Evolutionary conservation across 495 filamentous ascomycete species (phyloP).

Genomic region (Neurospora discreta): DNA sequence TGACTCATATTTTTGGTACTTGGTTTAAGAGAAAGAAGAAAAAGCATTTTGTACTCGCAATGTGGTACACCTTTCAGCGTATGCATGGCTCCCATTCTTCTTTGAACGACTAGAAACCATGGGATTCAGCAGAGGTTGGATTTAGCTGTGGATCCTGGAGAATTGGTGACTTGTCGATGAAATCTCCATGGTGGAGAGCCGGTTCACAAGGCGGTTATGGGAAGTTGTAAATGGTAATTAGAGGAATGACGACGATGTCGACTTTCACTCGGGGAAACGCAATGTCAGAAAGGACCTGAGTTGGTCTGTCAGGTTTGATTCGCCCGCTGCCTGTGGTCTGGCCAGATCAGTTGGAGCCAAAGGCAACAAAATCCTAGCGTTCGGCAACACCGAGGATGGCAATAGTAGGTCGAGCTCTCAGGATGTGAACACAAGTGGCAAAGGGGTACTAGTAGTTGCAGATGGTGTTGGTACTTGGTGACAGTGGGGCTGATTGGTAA

Average conservation of each 20-base stretch:
- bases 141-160: not conserved
- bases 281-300: too few species aligned
- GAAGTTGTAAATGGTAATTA: not conserved
- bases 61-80: not conserved
- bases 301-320: too few species aligned
- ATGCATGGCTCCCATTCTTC: not conserved
- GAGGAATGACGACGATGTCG: too few species aligned
- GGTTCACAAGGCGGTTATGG: not conserved
- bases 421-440: not conserved
- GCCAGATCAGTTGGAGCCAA: not conserved
- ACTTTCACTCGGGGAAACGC: too few species aligned
- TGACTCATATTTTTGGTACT: not conserved
- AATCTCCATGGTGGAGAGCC: not conserved
- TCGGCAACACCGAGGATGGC: not conserved
- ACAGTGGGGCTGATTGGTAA: not conserved
- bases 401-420: not conserved
- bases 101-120: not conserved
- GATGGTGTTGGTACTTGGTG: not conserved
- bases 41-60: not conserved
- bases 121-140: not conserved
- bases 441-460: not conserved
- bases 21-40: not conserved
- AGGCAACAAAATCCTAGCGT: not conserved
- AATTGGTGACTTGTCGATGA: not conserved
- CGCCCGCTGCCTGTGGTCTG: too few species aligned